Evolutionary conservation across 768 basidiomycete species (phyloP), one percentile per base, ranked within the genome.

Genomic region (Suillus luteus): DNA sequence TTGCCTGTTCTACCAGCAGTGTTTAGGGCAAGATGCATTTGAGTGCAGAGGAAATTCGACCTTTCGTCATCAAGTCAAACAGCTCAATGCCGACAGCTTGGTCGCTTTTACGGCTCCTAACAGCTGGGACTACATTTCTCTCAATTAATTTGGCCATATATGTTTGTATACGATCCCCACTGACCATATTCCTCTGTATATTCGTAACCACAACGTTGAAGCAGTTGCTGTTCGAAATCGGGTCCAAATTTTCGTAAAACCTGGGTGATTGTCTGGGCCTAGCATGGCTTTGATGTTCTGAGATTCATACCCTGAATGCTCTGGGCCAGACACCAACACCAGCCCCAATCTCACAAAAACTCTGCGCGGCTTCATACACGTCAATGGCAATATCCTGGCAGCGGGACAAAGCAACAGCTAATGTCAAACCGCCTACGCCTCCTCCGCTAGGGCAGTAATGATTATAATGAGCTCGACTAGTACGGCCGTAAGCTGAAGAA

Each of bases 81-180:
- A 90, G 82, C 27, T 80, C 78, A n/a, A 81, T 46, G 1, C 88
- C 88, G 44, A 82, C 72, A 1, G 78, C 70, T 66, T 85, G 82
- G 69, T 91, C 87, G 64, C 86, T 84, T 72, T 86, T 88, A 59
- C 90, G 81, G 66, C 84, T 85, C 55, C 74, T 76, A 64, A 90
- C 82, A 7, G 82, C 68, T 1, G 81, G 72, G 14, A 83, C 89
- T 90, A 59, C 3, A 3, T n/a, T 31, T 58, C 24, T 27, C 38
- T 58, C 5, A 52, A 54, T 69, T 17, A 64, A 40, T 44, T 24
- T 31, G 17, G 17, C 27, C 37, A 24, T 6, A 3, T 6, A 9
- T 31, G 31, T 2, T 33, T 37, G 14, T 5, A 11, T 17, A 43
- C 17, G 5, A 55, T 22, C 55, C 7, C 14, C 17, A 59, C 71